Evolutionary conservation across 2,329 filamentous ascomycete genomes (phyloP), one percentile per base, ranked within the genome.

Genomic region (Stemphylium vesicarium): DNA sequence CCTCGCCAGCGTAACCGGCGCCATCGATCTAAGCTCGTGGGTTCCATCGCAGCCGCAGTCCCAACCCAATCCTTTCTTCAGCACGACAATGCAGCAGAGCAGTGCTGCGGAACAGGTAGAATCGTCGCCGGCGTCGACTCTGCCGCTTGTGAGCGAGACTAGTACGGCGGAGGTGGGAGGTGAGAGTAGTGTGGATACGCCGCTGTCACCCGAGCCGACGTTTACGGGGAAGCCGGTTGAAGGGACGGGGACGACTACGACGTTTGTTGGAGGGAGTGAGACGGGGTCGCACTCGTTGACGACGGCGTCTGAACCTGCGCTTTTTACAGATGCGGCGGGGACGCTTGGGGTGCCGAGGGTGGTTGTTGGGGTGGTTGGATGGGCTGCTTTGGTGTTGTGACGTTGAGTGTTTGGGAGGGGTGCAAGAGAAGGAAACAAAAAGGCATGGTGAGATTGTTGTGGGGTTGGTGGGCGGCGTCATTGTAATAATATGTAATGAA

Each of bases 311-410:
- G 35, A 15, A 1, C 39, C 48, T n/a, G 57, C 66, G 5, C 38
- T 43, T 8, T 70, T 64, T 54, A 65, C 65, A 29, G 64, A 56
- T 48, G 65, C 63, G 2, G 66, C 63, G n/a, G 31, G 24, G 15
- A 50, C 56, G 2, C 42, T 59, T 1, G 59, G 61, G 39, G 59
- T 61, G 1, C 60, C 63, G 11, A 52, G 57, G 4, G 44, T 56
- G 2, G 37, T 64, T 52, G 66, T 47, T 13, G 67, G 63, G 22
- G 22, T 65, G 3, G 12, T 69, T 26, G 64, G 63, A 2, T 18
- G 69, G 36, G 60, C 47, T 41, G 65, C 57, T 37, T 55, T 64
- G 41, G 54, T 64, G 41, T 46, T 66, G 6, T 44, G 9, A 10
- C 11, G 12, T 11, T 26, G 24, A 5, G 11, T 8, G 9, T 18